A percentile compares a stretch with the other conserved stretches of the same genome.
These are phyloP conservation scores for Blastosporella zonata DNA, from an alignment of 1,284 basidiomycete genomes.

Conservation along the genomic window DNA sequence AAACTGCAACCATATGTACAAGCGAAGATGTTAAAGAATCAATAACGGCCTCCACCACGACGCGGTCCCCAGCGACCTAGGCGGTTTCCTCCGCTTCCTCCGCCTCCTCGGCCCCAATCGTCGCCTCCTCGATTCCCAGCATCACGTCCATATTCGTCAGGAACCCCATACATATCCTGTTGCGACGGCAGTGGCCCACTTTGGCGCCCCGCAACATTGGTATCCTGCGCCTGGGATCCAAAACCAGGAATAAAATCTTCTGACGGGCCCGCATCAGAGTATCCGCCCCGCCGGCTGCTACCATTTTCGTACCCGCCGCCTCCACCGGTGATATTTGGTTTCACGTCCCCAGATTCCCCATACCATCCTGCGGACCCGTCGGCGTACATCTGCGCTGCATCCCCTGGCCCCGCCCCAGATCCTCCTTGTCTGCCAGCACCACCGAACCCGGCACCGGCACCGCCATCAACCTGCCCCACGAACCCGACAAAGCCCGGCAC, in stretches of 20 bases:
- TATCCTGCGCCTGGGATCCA: constrained; percentile 24
- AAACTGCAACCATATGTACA: no score
- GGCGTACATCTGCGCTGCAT: constrained; percentile 14
- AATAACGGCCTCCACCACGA: constrained; percentile 26
- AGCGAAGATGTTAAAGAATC: no score
- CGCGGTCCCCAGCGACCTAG: constrained; percentile 33
- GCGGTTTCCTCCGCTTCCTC: constrained; percentile 28
- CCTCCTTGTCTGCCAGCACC: constrained; percentile 32
- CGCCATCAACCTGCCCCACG: constrained; percentile 21
- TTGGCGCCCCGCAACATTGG: constrained; percentile 23
- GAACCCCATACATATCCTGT: constrained; percentile 31
- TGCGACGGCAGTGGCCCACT: constrained; percentile 29
- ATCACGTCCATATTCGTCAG: constrained; percentile 24
- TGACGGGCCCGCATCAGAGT: constrained; percentile 7
- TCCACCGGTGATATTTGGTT: neutral
- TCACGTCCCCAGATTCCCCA: neutral
- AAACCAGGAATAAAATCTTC: constrained; percentile 59
- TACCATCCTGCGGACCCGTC: constrained; percentile 24
- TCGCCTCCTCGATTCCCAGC: constrained; percentile 25
- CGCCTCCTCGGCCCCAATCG: constrained; percentile 25
- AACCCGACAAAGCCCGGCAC: constrained; percentile 56
- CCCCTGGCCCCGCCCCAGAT: constrained; percentile 43
- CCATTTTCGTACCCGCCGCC: constrained; percentile 15
- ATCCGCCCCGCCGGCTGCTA: constrained; percentile 8
- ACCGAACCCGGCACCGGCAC: constrained; percentile 20